Percentiles rank a stretch among this genome's conserved stretches.
Conservation (phyloP, 1,139 yeast species). For the Kodamaea anthophila region DNA sequence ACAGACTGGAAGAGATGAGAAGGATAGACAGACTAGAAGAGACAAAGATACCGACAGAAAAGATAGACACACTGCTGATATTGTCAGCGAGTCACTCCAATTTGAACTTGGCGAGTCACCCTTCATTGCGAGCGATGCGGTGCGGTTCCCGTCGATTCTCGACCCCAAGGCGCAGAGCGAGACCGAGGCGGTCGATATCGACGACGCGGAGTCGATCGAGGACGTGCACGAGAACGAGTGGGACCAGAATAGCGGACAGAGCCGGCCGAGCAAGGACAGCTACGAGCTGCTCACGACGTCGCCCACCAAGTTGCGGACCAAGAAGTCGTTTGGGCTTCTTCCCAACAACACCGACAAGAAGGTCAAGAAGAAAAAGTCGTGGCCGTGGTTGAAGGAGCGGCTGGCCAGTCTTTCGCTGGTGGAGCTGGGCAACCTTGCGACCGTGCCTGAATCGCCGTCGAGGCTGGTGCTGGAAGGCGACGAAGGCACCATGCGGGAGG, state of each 20-base stretch:
- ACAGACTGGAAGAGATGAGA: too few species aligned
- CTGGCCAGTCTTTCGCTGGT: slow-evolving; percentile 25
- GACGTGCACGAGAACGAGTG: slow-evolving; percentile 1
- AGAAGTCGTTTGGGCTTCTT: slow-evolving; percentile 22
- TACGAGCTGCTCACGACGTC: slow-evolving; percentile 12
- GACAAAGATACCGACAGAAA: too few species aligned
- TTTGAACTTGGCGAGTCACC: too few species aligned
- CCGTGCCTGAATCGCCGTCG: slow-evolving; percentile 19
- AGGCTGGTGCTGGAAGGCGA: slow-evolving; percentile 28
- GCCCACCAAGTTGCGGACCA: slow-evolving; percentile 15
- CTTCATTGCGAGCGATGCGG: too few species aligned
- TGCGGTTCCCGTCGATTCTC: too few species aligned
- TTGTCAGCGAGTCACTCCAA: too few species aligned
- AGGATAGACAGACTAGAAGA: too few species aligned
- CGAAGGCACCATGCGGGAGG: slow-evolving; percentile 6
- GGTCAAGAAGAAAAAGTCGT: slow-evolving; percentile 32
- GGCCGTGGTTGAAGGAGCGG: slow-evolving; percentile 39
- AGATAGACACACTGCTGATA: too few species aligned
- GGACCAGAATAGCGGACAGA: not conserved
- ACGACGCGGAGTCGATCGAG: slow-evolving; percentile 6
- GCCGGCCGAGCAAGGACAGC: not conserved
- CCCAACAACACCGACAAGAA: slow-evolving; percentile 16
- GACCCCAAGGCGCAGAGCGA: too few species aligned
- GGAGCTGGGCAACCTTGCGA: slow-evolving; percentile 18
- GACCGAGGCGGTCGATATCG: slow-evolving; percentile 6